Evolutionary conservation across 495 filamentous ascomycete genomes (phyloP).

Genomic region (Patellaria atrata): DNA sequence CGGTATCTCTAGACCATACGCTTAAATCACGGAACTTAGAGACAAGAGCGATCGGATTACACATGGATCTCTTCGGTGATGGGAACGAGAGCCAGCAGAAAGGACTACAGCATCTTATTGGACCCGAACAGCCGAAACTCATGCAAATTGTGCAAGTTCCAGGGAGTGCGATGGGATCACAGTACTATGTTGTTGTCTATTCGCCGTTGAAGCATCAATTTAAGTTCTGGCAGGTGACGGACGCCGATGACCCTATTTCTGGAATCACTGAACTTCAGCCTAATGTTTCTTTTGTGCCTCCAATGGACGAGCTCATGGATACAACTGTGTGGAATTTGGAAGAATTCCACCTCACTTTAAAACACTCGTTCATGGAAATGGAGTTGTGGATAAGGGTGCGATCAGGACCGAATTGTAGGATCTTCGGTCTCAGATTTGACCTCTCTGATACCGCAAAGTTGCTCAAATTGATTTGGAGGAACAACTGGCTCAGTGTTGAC

Average conservation of each 20-base stretch:
- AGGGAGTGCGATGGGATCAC: constrained; percentile 38
- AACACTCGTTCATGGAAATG: too few relatives aligned
- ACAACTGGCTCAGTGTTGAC: constrained; percentile 57
- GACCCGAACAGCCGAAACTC: constrained; percentile 56
- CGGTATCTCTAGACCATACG: constrained; percentile 72
- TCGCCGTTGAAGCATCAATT: constrained; percentile 79
- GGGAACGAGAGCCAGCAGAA: constrained; percentile 40
- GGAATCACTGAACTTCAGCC: constrained; percentile 58
- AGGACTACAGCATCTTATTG: constrained; percentile 51
- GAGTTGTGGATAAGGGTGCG: constrained; percentile 76
- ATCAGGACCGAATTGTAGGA: constrained; percentile 64
- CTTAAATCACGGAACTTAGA: constrained; percentile 74
- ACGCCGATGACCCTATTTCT: constrained; percentile 44
- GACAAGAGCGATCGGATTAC: constrained; percentile 54
- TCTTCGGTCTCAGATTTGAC: constrained; percentile 39
- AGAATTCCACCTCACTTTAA: constrained; percentile 66
- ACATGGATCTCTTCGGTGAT: constrained; percentile 54
- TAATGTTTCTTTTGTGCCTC: constrained; percentile 45
- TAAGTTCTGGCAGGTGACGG: constrained; percentile 80
- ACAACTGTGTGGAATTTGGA: constrained; percentile 66
- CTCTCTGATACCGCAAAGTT: constrained; percentile 16
- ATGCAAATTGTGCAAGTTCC: constrained; percentile 53
- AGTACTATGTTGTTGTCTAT: constrained; percentile 66
- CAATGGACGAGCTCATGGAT: constrained; percentile 41
- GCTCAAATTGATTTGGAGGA: constrained; percentile 44